Evolutionary conservation across 1,284 basidiomycete genomes (phyloP).

Genomic region (Leccinum subrobustum): DNA sequence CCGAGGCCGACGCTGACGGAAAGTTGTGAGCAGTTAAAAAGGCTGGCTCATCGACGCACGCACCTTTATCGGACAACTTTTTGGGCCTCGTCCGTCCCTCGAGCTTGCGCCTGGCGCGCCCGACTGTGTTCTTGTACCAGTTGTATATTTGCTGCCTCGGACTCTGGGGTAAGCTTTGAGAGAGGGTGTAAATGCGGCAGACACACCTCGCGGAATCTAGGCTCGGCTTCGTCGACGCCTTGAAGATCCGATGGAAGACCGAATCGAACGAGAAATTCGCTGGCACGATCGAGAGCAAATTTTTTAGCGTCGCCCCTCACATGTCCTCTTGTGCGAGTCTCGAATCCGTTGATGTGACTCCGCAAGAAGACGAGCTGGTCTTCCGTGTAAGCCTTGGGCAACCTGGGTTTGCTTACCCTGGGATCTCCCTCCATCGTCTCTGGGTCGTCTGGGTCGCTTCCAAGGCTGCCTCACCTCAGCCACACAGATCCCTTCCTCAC

Average conservation of each 20-base stretch:
- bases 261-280: slow-evolving; percentile 54
- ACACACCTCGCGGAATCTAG: slow-evolving; percentile 51
- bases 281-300: slow-evolving; percentile 56
- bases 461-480: slow-evolving; percentile 12
- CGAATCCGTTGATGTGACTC: slow-evolving; percentile 49
- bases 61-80: slow-evolving; percentile 47
- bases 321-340: slow-evolving; percentile 45
- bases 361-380: slow-evolving; percentile 51
- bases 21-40: not conserved
- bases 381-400: slow-evolving; percentile 55
- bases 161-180: not conserved
- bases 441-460: slow-evolving; percentile 11
- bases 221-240: slow-evolving; percentile 51
- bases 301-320: slow-evolving; percentile 63
- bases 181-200: too few relatives aligned
- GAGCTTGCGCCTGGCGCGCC: slow-evolving; percentile 51
- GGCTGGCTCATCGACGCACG: not conserved
- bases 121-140: slow-evolving; percentile 67
- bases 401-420: slow-evolving; percentile 48
- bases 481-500: slow-evolving; percentile 14
- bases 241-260: slow-evolving; percentile 53
- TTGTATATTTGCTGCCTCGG: slow-evolving; percentile 57
- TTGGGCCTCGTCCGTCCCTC: slow-evolving; percentile 50
- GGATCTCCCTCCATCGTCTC: slow-evolving; percentile 31
- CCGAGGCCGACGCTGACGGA: slow-evolving; percentile 12